phyloP scores from a whole-genome alignment of 2,329 filamentous ascomycete species.

The Diplocarpon rosae region DNA sequence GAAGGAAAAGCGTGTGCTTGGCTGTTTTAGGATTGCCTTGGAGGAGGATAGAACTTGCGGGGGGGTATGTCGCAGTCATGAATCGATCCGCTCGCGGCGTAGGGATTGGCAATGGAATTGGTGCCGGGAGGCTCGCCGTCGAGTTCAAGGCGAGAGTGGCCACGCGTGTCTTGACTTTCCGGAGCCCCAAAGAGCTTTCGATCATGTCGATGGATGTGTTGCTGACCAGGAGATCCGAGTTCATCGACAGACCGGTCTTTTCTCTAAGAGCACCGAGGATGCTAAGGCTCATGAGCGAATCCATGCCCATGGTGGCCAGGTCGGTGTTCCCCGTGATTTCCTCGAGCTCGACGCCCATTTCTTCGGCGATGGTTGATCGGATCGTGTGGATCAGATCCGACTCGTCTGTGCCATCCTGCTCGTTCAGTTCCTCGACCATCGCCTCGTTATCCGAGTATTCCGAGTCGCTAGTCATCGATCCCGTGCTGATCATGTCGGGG shows the following conservation, averaged over 20 bases:
- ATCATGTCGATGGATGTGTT: constrained; percentile 15
- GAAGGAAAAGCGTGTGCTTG: constrained; percentile 33
- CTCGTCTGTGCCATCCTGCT: constrained; percentile 35
- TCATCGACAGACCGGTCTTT: constrained; percentile 9
- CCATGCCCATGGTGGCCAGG: constrained; percentile 45
- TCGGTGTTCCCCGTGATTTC: constrained; percentile 43
- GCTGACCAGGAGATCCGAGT: constrained; percentile 28
- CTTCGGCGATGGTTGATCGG: constrained; percentile 46
- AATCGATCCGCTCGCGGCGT: too few species aligned
- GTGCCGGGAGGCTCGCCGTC: too few species aligned
- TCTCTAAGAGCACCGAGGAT: constrained; percentile 27
- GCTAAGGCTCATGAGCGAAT: constrained; percentile 45
- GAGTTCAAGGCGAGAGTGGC: too few species aligned
- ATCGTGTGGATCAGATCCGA: constrained; percentile 33
- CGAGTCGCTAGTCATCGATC: too few species aligned
- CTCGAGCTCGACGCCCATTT: constrained; percentile 40
- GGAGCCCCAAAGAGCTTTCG: constrained; percentile 7
- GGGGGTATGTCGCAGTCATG: constrained; percentile 6
- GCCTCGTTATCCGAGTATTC: constrained; percentile 37
- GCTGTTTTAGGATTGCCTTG: constrained; percentile 38
- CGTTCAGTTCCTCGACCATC: constrained; percentile 26
- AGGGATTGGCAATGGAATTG: too few species aligned
- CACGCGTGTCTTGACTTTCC: constrained; percentile 1
- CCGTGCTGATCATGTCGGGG: background rate
- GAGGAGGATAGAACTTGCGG: constrained; percentile 28